Conservation (phyloP, 2,329 filamentous ascomycete genomes). For the Arthrobotrys conoides region DNA sequence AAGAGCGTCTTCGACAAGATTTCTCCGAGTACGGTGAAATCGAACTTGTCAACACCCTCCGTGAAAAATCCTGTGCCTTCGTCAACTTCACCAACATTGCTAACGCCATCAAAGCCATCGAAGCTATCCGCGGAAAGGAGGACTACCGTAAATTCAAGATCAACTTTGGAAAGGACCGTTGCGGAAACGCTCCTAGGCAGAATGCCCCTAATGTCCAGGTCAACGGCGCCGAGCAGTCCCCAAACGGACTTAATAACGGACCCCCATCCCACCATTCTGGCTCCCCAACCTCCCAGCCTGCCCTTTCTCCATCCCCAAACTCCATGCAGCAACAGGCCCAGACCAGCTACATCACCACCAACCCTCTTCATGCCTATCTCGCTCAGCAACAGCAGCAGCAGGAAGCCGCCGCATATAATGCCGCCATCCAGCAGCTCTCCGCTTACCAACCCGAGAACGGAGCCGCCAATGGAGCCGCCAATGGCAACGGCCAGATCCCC, state of each 20-base stretch:
- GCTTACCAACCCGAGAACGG: slow-evolving; percentile 71
- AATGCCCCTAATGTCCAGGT: slow-evolving; percentile 62
- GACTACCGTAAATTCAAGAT: slow-evolving; percentile 99
- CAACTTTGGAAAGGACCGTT: slow-evolving; percentile 99
- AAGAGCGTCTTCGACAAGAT: slow-evolving; percentile 94
- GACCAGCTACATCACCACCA: slow-evolving; percentile 62
- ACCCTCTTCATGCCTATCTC: slow-evolving; percentile 65
- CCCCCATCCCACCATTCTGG: slow-evolving; percentile 56
- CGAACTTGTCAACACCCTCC: slow-evolving; percentile 93
- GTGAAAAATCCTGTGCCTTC: slow-evolving; percentile 99
- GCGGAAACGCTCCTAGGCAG: slow-evolving; percentile 94
- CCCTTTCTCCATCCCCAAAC: slow-evolving; percentile 62
- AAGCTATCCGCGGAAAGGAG: slow-evolving; percentile 92
- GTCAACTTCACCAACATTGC: slow-evolving; percentile 99
- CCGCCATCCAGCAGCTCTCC: slow-evolving; percentile 82
- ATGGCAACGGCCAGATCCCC: slow-evolving; percentile 66
- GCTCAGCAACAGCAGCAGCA: slow-evolving; percentile 81
- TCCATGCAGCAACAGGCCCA: slow-evolving; percentile 62
- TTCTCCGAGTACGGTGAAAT: slow-evolving; percentile 98
- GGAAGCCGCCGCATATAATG: slow-evolving; percentile 81
- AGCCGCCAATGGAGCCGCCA: slow-evolving; percentile 59
- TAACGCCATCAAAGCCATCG: slow-evolving; percentile 99
- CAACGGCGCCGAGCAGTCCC: slow-evolving; percentile 65
- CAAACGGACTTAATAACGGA: slow-evolving; percentile 62
- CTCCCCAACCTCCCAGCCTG: slow-evolving; percentile 53